Evolutionary conservation across 768 basidiomycete species (phyloP), one percentile per base, ranked within the genome.

Genomic region (Galerina sulciceps): DNA sequence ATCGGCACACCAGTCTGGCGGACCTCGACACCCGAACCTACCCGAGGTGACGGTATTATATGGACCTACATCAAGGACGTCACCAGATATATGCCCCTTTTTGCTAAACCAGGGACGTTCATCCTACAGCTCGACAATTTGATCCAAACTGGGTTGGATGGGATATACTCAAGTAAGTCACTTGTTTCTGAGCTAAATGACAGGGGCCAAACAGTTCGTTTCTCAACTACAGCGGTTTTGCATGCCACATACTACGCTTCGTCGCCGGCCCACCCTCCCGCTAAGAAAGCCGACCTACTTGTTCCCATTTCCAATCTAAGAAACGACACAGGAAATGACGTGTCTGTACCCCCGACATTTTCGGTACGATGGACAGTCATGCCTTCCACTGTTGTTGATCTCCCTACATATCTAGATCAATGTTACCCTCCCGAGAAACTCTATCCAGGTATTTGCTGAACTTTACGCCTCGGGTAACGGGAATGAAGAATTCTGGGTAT

Each of bases 51-150:
- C 47, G 91, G 90, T 10, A 91, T 92, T 58, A 86, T 90, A 48
- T 92, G 90, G 90, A 90, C 89, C 0, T 87, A 83, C 55, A 70
- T 85, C 63, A 92, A 92, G 67, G 91, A 93, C 63, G 88, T 88
- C 22, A 88, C 89, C 6, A 84, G 84, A 20, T 93, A 87, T 59
- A 81, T 79, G 3, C 88, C 89, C 1, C 79, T 93, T 38, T 93
- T 93, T 67, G 75, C 84, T 1, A 80, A 85, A 60, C 73, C 84
- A 0, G 90, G 91, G 6, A 81, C 82, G 0, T 87, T 93, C 64
- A 87, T 92, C 53, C 73, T 93, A 10, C 84, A 91, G 69, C 75
- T 93, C 40, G 84, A 93, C 73, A 93, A 92, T 68, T 44, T 90
- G 40, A 71, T 91, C 31, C 73, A 85, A 62, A 65, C 79, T 0